A percentile compares a stretch with the other conserved stretches of the same genome.
These are phyloP conservation scores for Aspergillus persii DNA, from an alignment of 2,329 filamentous ascomycete genomes.

Conservation along the genomic window DNA sequence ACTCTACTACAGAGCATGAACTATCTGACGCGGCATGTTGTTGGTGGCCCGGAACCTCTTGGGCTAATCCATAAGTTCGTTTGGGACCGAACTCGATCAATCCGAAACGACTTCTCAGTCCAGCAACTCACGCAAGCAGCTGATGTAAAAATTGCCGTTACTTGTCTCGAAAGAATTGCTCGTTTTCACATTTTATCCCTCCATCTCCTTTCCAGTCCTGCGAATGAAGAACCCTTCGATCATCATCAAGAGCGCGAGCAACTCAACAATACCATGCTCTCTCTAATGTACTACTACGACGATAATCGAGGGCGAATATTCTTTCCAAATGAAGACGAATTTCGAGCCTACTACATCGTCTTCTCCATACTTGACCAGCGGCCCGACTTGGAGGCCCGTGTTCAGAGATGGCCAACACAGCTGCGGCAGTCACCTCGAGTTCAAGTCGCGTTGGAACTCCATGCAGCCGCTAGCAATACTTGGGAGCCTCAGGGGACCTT, in stretches of 20 bases:
- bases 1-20: conserved; percentile 48
- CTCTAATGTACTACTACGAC: conserved; percentile 61
- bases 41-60: conserved; percentile 51
- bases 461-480: conserved; percentile 55
- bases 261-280: conserved; percentile 61
- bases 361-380: conserved; percentile 53
- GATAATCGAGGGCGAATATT: conserved; percentile 50
- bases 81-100: conserved; percentile 64
- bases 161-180: conserved; percentile 62
- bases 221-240: conserved; percentile 54
- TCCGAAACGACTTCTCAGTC: conserved; percentile 65
- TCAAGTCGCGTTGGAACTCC: conserved; percentile 56
- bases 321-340: conserved; percentile 62
- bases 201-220: conserved; percentile 55
- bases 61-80: conserved; percentile 60
- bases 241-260: conserved; percentile 63
- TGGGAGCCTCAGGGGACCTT: conserved; percentile 53
- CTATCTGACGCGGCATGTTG: conserved; percentile 50
- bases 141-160: conserved; percentile 58
- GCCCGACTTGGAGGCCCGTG: conserved; percentile 57
- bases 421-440: conserved; percentile 54
- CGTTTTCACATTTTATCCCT: conserved; percentile 63
- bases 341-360: conserved; percentile 61
- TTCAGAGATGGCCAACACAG: conserved; percentile 54
- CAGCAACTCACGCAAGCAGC: conserved; percentile 57